phyloP scores from a whole-genome alignment of 495 filamentous ascomycete species.

The Extremus antarcticus region DNA sequence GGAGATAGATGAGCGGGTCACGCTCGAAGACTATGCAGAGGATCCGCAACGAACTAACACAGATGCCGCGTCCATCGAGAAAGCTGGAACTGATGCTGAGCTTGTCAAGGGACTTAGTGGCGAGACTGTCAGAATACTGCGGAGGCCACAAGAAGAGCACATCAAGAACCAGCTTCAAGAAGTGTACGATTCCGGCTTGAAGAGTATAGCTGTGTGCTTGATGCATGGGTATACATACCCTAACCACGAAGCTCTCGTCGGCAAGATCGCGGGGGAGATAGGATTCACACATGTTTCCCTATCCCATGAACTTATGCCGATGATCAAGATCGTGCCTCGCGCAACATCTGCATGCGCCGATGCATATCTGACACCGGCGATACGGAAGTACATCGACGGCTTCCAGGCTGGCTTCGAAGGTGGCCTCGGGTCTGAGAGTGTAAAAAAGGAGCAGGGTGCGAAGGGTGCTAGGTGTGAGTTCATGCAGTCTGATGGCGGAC shows the following conservation, averaged over 20 bases:
- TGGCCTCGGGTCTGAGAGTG: constrained; percentile 55
- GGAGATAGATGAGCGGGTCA: constrained; percentile 38
- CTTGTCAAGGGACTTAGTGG: constrained; percentile 57
- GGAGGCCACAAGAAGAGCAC: constrained; percentile 41
- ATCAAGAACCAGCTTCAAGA: constrained; percentile 46
- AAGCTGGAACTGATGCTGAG: constrained; percentile 38
- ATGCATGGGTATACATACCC: constrained; percentile 79
- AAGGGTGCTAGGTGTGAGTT: constrained; percentile 64
- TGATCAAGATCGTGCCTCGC: constrained; percentile 82
- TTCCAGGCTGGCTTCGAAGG: constrained; percentile 69
- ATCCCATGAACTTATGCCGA: constrained; percentile 75
- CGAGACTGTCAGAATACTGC: constrained; percentile 58
- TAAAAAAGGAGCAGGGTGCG: constrained; percentile 45
- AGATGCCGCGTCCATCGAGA: constrained; percentile 37
- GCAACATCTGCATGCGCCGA: constrained; percentile 91
- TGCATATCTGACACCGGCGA: constrained; percentile 90
- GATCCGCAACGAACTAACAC: constrained; percentile 53
- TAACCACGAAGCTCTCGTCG: constrained; percentile 59
- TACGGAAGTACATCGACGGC: constrained; percentile 87
- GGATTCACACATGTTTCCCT: constrained; percentile 68
- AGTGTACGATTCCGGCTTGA: constrained; percentile 51
- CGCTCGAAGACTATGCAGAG: constrained; percentile 79
- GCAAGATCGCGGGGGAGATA: constrained; percentile 55
- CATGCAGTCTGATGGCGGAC: constrained; percentile 76
- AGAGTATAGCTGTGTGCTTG: constrained; percentile 64